Conservation (phyloP, 208 protist genomes). For the Trypanosoma congolense region DNA sequence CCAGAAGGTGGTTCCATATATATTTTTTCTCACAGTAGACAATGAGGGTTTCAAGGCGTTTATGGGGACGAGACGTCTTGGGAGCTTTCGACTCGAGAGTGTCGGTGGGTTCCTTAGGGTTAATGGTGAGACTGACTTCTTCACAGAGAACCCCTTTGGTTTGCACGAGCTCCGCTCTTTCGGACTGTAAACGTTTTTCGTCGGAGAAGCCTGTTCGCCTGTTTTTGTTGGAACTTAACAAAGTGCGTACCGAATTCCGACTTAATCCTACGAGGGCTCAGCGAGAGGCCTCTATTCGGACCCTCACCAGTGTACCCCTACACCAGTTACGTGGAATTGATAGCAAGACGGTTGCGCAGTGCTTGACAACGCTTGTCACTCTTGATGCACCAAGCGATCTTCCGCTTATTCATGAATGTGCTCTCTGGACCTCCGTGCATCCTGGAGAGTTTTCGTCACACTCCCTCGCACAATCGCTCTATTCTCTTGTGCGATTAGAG, state of each 20-base stretch:
- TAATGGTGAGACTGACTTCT: background rate
- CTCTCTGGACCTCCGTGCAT: slow-evolving; percentile 35
- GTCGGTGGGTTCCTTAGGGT: background rate
- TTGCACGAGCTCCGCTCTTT: background rate
- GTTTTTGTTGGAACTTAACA: slow-evolving; percentile 25
- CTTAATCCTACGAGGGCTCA: slow-evolving; percentile 19
- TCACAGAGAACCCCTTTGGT: background rate
- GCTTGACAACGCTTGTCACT: slow-evolving; percentile 34
- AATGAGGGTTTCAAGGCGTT: too few relatives aligned
- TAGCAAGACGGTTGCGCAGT: slow-evolving; percentile 28
- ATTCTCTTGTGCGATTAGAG: slow-evolving; percentile 23
- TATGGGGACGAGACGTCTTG: too few relatives aligned
- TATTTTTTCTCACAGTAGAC: too few relatives aligned
- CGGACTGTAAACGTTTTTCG: slow-evolving; percentile 6
- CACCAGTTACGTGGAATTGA: slow-evolving; percentile 36
- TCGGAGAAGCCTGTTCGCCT: slow-evolving; percentile 22
- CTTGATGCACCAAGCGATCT: slow-evolving; percentile 22
- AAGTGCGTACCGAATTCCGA: slow-evolving; percentile 16
- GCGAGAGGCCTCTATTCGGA: slow-evolving; percentile 24
- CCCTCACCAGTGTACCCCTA: slow-evolving; percentile 15
- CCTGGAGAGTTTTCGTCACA: slow-evolving; percentile 18
- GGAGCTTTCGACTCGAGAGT: too few relatives aligned
- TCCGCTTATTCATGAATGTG: slow-evolving; percentile 36
- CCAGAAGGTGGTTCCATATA: too few relatives aligned
- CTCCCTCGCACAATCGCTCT: slow-evolving; percentile 21